Evolutionary conservation across 305 asterid genomes (phyloP).

Genomic region (Ilex paraguariensis): DNA sequence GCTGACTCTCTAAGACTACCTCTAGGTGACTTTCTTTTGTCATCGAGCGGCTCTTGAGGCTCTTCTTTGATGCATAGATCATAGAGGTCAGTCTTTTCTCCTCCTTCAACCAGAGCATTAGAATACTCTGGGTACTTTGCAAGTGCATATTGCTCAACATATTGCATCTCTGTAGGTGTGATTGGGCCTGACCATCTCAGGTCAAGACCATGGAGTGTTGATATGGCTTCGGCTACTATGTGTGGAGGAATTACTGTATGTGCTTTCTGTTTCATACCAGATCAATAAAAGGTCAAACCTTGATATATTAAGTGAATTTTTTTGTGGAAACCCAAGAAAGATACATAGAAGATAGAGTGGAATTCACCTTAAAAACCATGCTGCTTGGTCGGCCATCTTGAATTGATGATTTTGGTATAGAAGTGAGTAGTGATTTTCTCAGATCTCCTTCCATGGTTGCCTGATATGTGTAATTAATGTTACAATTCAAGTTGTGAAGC

Average conservation of each 20-base stretch:
- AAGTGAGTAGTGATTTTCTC: conserved; percentile 29
- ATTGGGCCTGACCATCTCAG: conserved; percentile 63
- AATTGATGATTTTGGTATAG: conserved; percentile 22
- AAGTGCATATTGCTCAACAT: conserved; percentile 45
- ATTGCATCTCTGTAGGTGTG: conserved; percentile 52
- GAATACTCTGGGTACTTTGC: conserved; percentile 58
- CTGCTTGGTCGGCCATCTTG: conserved; percentile 51
- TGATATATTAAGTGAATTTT: not conserved
- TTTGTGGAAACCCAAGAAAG: not conserved
- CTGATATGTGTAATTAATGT: conserved; percentile 17
- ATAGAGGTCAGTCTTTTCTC: conserved; percentile 48
- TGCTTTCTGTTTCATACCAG: conserved; percentile 31
- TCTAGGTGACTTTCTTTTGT: conserved; percentile 34
- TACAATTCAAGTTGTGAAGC: not conserved
- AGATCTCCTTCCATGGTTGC: conserved; percentile 31
- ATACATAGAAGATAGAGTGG: not conserved
- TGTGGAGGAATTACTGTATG: conserved; percentile 52
- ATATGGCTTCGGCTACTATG: conserved; percentile 60
- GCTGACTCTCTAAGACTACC: conserved; percentile 25
- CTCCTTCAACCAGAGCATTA: conserved; percentile 52
- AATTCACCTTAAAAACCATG: conserved; percentile 44
- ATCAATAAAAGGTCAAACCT: not conserved
- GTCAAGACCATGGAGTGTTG: conserved; percentile 58
- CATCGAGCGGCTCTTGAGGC: conserved; percentile 32
- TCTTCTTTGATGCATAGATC: conserved; percentile 48